Base-by-base conservation (phyloP, 1,284 basidiomycete species). In the Laetiporus sulphureus region DNA sequence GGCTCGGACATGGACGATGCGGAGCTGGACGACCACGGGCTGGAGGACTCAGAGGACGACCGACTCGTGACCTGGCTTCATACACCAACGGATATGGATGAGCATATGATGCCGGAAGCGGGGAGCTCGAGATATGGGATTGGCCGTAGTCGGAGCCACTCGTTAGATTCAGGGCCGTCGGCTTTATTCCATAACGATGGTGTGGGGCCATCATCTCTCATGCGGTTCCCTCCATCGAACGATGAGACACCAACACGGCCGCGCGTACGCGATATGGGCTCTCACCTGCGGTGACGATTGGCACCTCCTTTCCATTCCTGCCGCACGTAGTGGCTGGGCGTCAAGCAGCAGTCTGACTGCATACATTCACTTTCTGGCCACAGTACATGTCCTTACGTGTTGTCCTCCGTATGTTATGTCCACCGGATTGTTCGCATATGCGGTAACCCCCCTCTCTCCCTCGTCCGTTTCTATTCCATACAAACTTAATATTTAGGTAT, bases 241-340 rank as follows among this genome's bases (percentile, higher is more conserved):
- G 75, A 81, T 45, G 78, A 82, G 55, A 82, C 79, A 3, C 79
- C 79, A 22, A 82, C 79, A 15, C 67, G 75, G 45, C 78, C 78
- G 22, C 71, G 79, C 38, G 64, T 71, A 56, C 67, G 72, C 48
- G 61, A 56, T 41, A 44, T 50, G 20, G 50, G 56, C 34, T 56
- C 55, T 40, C 59, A 59, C 42, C 53, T 60, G 46, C 57, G 56
- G 46, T 59, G 51, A 52, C n/a, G n/a, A n/a, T n/a, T n/a, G n/a
- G n/a, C n/a, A n/a, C n/a, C n/a, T n/a, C n/a, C n/a, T n/a, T n/a
- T n/a, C n/a, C n/a, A n/a, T n/a, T n/a, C n/a, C n/a, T n/a, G n/a
- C n/a, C n/a, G n/a, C n/a, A n/a, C n/a, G n/a, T n/a, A n/a, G n/a
- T n/a, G n/a, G n/a, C n/a, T n/a, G n/a, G n/a, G n/a, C n/a, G n/a